A percentile compares a stretch with the other conserved stretches of the same genome.
Evolutionary conservation across 371 early-diverging fungal species (phyloP).

Genomic region (Mucor ambiguus): DNA sequence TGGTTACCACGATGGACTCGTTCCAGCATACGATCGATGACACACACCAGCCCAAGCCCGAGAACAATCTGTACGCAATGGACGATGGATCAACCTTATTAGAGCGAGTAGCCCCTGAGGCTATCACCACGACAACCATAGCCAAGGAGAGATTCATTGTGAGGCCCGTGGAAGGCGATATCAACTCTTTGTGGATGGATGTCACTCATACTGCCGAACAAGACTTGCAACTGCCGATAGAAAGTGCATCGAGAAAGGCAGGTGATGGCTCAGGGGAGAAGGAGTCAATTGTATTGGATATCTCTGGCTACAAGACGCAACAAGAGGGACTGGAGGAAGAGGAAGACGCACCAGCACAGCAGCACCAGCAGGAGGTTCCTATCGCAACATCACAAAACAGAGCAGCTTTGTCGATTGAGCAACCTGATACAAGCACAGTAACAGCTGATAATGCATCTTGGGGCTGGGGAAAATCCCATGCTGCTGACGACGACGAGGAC

Average conservation of each 20-base stretch:
- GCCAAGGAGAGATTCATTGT: slow-evolving; percentile 50
- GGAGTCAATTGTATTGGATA: slow-evolving; percentile 56
- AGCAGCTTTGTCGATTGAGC: not conserved
- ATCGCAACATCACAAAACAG: too few relatives aligned
- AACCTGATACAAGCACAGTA: not conserved
- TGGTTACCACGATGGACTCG: slow-evolving; percentile 43
- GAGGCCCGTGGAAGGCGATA: slow-evolving; percentile 42
- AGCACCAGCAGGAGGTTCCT: not conserved
- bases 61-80: slow-evolving; percentile 38
- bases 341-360: not conserved
- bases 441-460: not conserved
- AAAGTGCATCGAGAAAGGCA: slow-evolving; percentile 10
- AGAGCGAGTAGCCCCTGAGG: slow-evolving; percentile 41
- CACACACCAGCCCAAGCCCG: slow-evolving; percentile 20
- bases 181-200: slow-evolving; percentile 41
- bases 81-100: slow-evolving; percentile 44
- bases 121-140: slow-evolving; percentile 45
- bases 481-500: not conserved
- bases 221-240: not conserved
- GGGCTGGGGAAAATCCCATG: slow-evolving; percentile 11
- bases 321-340: not conserved
- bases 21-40: slow-evolving; percentile 8
- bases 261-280: slow-evolving; percentile 17
- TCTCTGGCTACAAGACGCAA: slow-evolving; percentile 59
- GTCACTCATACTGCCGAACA: slow-evolving; percentile 37